A percentile compares a stretch with the other conserved stretches of the same genome.
phyloP scores from a whole-genome alignment of 176 grass and related monocot species.

The Oryza officinalis region DNA sequence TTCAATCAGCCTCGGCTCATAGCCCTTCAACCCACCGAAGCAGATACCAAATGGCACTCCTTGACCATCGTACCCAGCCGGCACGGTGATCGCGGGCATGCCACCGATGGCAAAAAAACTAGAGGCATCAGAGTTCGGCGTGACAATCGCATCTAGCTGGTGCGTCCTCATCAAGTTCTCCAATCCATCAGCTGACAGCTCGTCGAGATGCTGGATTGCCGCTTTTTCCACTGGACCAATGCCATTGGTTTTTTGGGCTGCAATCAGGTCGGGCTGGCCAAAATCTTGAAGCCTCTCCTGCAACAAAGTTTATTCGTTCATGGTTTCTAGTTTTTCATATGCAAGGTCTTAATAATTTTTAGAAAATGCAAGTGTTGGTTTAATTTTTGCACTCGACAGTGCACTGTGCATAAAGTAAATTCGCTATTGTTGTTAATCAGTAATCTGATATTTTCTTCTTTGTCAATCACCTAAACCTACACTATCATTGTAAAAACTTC shows the following conservation, averaged over 20 bases:
- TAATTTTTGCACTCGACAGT: no score
- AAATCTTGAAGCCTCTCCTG: conserved; percentile 54
- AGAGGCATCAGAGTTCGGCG: background rate
- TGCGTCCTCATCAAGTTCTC: conserved; percentile 39
- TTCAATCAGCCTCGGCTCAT: conserved; percentile 62
- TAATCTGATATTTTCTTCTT: no score
- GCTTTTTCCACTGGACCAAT: conserved; percentile 20
- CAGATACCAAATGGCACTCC: conserved; percentile 53
- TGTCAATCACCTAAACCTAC: no score
- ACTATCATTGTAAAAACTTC: no score
- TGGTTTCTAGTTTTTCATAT: no score
- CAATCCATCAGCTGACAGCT: conserved; percentile 29
- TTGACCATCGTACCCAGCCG: conserved; percentile 47
- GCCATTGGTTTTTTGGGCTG: conserved; percentile 39
- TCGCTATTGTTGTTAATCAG: no score
- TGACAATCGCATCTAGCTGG: conserved; percentile 48
- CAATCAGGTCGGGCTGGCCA: conserved; percentile 23
- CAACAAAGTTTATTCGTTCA: background rate
- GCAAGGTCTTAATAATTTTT: no score
- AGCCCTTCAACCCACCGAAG: conserved; percentile 60
- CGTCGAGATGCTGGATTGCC: conserved; percentile 20
- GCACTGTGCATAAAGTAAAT: no score
- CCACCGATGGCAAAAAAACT: conserved; percentile 43
- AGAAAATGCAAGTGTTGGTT: no score
- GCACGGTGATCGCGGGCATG: conserved; percentile 51